Evolutionary conservation across 257 asterid species (phyloP).

Genomic region (Mentha longifolia): DNA sequence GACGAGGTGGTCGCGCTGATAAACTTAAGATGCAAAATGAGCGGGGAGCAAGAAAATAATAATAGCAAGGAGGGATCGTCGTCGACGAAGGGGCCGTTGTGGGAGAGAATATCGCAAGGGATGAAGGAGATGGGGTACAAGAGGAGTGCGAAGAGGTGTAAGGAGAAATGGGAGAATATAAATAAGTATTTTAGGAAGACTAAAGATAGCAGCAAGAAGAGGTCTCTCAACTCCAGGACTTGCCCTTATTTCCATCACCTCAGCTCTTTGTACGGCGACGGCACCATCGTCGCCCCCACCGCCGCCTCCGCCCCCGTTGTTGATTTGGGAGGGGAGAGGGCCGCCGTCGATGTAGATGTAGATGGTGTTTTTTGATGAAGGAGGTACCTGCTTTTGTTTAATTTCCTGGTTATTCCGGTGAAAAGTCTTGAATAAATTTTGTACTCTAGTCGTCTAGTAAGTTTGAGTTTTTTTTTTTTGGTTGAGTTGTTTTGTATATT

Average conservation of each 20-base stretch:
- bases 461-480: neutral
- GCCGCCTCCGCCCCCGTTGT: neutral
- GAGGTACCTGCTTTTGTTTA: neutral
- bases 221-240: slow-evolving; percentile 76
- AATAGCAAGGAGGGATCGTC: neutral
- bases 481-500: neutral
- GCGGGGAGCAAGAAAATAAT: neutral
- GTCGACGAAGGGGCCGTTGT: slow-evolving; percentile 57
- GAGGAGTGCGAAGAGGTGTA: slow-evolving; percentile 80
- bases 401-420: neutral
- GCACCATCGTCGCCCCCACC: slow-evolving; percentile 23
- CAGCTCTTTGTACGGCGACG: slow-evolving; percentile 58
- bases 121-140: slow-evolving; percentile 75
- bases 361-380: too few species aligned
- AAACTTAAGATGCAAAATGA: slow-evolving; percentile 59
- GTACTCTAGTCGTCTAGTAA: neutral
- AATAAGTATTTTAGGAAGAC: slow-evolving; percentile 85
- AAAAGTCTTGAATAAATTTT: neutral
- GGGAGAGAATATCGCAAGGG: slow-evolving; percentile 83
- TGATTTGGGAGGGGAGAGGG: neutral
- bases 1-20: slow-evolving; percentile 78
- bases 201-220: slow-evolving; percentile 73
- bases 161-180: slow-evolving; percentile 93
- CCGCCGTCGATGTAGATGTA: too few species aligned
- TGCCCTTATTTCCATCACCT: slow-evolving; percentile 86